Base-by-base conservation (phyloP, 805 yeast genomes). In the Barnettozyma sp. region DNA sequence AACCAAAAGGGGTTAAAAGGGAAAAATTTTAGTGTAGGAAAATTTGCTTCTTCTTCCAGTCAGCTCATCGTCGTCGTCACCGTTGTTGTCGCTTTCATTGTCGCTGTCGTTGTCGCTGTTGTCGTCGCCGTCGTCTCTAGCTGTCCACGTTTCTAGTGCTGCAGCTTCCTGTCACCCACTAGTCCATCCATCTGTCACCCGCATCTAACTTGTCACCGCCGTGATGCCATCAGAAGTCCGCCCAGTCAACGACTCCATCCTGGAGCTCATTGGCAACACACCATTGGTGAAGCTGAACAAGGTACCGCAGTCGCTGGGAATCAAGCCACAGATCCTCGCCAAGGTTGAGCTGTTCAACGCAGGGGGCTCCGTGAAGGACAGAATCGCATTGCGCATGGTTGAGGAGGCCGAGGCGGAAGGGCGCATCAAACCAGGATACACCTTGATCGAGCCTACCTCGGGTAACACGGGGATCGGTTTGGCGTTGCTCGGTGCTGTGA, bases 401-500 rank as follows among this genome's bases (percentile, higher is more conserved):
- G 82, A 81, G 50, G 82, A 82, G 55, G 94, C 94, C 20, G 95
- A 84, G 59, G 71, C 71, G 45, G 63, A 68, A 12, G 94, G 94
- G 34, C 62, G 73, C 44, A 81, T 84, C 52, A 82, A 78, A 59
- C 94, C 94, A n/a, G 90, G 90, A 5, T 71, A 76, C 54, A 83
- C 94, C 22, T 63, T 84, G 54, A 84, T 85, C 47, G 95, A 84
- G 62, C 94, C 94, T 38, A 85, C 94, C 9, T 80, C 90, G 9
- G 95, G 95, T 53, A 84, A 84, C 64, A 84, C 95, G 30, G 95
- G 95, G 61, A 85, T 84, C 54, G 95, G 94, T 40, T 68, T 84
- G 48, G 95, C 95, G 10, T 67, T 84, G 19, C 76, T 82, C 14
- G 95, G 92, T 50, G 94, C 94, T 27, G 84, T 85, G 28, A 78